Evolutionary conservation across 176 grass and related monocot genomes (phyloP), one percentile per base, ranked within the genome.

Genomic region (Otatea glauca): DNA sequence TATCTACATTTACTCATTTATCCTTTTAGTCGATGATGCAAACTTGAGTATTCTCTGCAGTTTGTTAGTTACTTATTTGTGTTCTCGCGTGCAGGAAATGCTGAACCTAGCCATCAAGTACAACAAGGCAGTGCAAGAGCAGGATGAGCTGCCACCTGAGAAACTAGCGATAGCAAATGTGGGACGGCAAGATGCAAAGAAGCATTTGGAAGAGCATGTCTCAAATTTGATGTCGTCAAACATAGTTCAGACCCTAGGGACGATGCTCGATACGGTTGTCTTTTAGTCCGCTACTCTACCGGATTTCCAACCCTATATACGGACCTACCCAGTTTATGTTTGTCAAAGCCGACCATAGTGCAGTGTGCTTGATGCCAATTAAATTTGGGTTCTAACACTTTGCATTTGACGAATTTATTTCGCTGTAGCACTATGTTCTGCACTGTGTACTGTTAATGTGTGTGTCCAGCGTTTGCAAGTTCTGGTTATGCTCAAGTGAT

Each of bases 191-290:
- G 96, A 99, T 74, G 96, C 93, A 1, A 98, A 98, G 74, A 99
- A 99, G 88, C 96, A 99, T 86, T 85, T 99, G 62, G 96, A 99
- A 79, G 96, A 99, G 78, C 96, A 99, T 50, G 96, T 99, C 66
- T 99, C 96, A 0, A 96, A 96, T 78, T 85, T 99, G 51, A 99
- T 99, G 96, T 96, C 96, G 4, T 99, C 96, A 27, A 99, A 99
- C 86, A 96, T 99, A 85, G 87, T 94, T 81, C 96, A 99, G 86
- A 94, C 96, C 73, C 91, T 99, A 32, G 96, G 96, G 32, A 94
- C 93, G 59, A 99, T 95, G 96, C 93, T 99, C 2, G 96, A 96
- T 61, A 99, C 93, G 4, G 93, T 98, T 63, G 93, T 99, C 35
- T 96, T 99, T 88, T 99, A 92, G 86, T 16, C 51, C 64, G 21